Evolutionary conservation across 2,329 filamentous ascomycete genomes (phyloP).

Genomic region (Pezicula neosporulosa): DNA sequence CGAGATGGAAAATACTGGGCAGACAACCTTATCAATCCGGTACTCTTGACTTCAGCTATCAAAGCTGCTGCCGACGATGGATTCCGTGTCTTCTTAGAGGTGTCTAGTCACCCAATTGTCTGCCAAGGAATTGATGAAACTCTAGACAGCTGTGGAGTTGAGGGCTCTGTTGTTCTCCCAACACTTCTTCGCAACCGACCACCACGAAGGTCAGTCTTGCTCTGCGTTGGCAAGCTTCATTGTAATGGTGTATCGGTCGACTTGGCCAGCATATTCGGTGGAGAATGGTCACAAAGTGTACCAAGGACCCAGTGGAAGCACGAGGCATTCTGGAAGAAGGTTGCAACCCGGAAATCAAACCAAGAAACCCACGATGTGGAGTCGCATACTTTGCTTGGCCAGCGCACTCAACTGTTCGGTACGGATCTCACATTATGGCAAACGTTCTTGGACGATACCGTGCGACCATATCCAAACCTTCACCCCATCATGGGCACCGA

Average conservation of each 20-base stretch:
- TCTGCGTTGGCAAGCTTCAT: slow-evolving; percentile 24
- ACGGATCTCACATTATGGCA: slow-evolving; percentile 29
- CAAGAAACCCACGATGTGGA: slow-evolving; percentile 29
- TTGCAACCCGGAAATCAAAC: slow-evolving; percentile 10
- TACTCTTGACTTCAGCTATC: slow-evolving; percentile 32
- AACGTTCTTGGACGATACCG: slow-evolving; percentile 32
- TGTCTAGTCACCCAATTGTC: slow-evolving; percentile 38
- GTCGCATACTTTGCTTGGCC: slow-evolving; percentile 32
- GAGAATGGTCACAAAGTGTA: slow-evolving; percentile 23
- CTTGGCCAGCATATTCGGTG: slow-evolving; percentile 18
- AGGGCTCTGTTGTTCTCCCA: slow-evolving; percentile 28
- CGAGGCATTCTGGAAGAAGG: slow-evolving; percentile 22
- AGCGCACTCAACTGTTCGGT: slow-evolving; percentile 24
- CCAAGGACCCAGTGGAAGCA: slow-evolving; percentile 24
- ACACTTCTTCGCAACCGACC: slow-evolving; percentile 24
- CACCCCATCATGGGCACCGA: slow-evolving; percentile 39
- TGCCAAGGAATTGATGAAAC: slow-evolving; percentile 38
- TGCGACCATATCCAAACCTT: slow-evolving; percentile 36
- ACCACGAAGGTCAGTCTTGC: too few species aligned
- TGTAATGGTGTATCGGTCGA: slow-evolving; percentile 28
- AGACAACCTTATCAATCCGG: slow-evolving; percentile 36
- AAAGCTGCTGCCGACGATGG: slow-evolving; percentile 33
- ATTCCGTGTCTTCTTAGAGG: slow-evolving; percentile 35
- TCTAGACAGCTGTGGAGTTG: slow-evolving; percentile 26
- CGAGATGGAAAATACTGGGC: slow-evolving; percentile 34